Evolutionary conservation across 148 eudicot genomes (phyloP).

Genomic region (Vaccinium darrowii): DNA sequence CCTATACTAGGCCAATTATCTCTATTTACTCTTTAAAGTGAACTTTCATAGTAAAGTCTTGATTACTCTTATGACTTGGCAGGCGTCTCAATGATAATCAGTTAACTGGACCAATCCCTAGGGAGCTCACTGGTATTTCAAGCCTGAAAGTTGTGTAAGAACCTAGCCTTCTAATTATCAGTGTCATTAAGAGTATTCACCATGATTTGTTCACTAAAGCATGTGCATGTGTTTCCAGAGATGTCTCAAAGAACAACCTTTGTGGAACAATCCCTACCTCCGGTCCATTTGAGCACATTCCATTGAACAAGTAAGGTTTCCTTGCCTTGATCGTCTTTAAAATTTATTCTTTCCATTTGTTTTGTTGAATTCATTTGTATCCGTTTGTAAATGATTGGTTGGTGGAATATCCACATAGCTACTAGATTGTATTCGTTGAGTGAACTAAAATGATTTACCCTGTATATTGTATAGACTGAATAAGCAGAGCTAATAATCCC

Average conservation of each 20-base stretch:
- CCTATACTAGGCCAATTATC: background rate
- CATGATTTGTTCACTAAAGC: constrained; percentile 1
- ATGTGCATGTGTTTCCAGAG: constrained; percentile 33
- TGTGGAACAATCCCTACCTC: constrained; percentile 91
- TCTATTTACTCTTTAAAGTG: background rate
- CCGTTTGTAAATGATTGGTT: background rate
- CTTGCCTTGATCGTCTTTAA: background rate
- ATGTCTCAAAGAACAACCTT: constrained; percentile 74
- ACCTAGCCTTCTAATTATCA: background rate
- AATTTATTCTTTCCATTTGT: background rate
- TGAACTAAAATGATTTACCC: background rate
- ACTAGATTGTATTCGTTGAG: background rate
- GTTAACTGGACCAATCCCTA: constrained; percentile 74
- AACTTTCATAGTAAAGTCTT: background rate
- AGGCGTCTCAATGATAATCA: constrained; percentile 87
- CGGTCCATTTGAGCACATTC: constrained; percentile 85
- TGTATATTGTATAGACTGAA: background rate
- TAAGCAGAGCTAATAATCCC: background rate
- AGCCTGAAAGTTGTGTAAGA: constrained; percentile 91
- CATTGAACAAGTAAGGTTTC: constrained; percentile 75
- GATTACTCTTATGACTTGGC: constrained; percentile 19
- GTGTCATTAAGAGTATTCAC: background rate
- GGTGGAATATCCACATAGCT: background rate
- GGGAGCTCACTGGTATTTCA: constrained; percentile 50
- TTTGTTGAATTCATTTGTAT: background rate